Evolutionary conservation across 106 monocot genomes (phyloP).

Genomic region (Dactylorhiza incarnata): DNA sequence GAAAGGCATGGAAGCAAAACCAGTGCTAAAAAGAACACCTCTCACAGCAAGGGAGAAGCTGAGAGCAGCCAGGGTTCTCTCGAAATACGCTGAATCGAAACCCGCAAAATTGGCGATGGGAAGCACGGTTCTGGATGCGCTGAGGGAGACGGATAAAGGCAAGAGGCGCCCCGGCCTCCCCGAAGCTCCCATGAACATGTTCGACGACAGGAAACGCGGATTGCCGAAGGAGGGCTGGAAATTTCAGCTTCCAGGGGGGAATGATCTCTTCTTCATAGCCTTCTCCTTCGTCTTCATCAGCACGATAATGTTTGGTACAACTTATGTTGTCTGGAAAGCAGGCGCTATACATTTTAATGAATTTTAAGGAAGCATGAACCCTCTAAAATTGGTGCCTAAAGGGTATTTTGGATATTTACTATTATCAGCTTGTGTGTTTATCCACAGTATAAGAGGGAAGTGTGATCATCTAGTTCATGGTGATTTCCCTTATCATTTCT

Average conservation of each 20-base stretch:
- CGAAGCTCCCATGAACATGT: slow-evolving; percentile 70
- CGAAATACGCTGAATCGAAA: slow-evolving; percentile 49
- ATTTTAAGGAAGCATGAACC: slow-evolving; percentile 14
- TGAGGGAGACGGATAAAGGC: slow-evolving; percentile 30
- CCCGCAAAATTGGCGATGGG: slow-evolving; percentile 33
- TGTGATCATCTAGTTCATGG: too few species aligned
- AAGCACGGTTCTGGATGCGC: slow-evolving; percentile 57
- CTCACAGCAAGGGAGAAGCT: slow-evolving; percentile 78
- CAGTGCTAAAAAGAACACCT: slow-evolving; percentile 27
- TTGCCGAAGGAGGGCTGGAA: slow-evolving; percentile 43
- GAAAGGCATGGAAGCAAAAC: slow-evolving; percentile 11
- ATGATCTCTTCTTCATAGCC: slow-evolving; percentile 45
- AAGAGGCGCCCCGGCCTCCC: slow-evolving; percentile 57
- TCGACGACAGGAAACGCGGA: slow-evolving; percentile 76
- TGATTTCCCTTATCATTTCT: too few species aligned
- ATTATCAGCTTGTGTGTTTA: too few species aligned
- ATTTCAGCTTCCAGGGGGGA: slow-evolving; percentile 47
- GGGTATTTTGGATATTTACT: too few species aligned
- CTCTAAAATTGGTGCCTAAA: too few species aligned
- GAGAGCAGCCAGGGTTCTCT: slow-evolving; percentile 69
- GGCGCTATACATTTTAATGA: slow-evolving; percentile 92
- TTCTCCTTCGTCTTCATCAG: slow-evolving; percentile 75
- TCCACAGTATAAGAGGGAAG: too few species aligned
- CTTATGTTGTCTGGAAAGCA: slow-evolving; percentile 72
- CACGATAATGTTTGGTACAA: slow-evolving; percentile 69